phyloP scores from a whole-genome alignment of 2,329 filamentous ascomycete genomes.

The Trichoderma pleuroti region DNA sequence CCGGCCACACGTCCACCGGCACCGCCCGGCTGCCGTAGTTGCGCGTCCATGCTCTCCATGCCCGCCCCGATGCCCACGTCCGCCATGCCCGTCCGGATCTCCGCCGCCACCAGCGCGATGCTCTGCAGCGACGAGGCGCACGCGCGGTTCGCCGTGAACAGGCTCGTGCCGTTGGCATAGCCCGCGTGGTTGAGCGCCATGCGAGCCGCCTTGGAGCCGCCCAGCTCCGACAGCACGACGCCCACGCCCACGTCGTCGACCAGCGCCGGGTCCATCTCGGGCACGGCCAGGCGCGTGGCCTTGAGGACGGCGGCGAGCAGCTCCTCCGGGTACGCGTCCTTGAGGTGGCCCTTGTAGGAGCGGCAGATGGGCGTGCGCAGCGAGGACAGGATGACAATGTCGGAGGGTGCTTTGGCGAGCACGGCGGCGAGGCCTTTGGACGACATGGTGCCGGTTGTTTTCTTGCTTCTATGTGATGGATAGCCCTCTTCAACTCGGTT shows the following conservation, averaged over 20 bases:
- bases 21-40: slow-evolving; percentile 88
- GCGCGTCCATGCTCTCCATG: slow-evolving; percentile 94
- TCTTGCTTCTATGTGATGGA: background rate
- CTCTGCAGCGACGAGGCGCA: slow-evolving; percentile 76
- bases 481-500: background rate
- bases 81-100: slow-evolving; percentile 71
- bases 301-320: slow-evolving; percentile 65
- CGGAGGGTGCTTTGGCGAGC: slow-evolving; percentile 72
- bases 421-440: slow-evolving; percentile 64
- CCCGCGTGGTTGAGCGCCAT: slow-evolving; percentile 88
- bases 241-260: slow-evolving; percentile 78
- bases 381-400: slow-evolving; percentile 86
- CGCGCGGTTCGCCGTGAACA: slow-evolving; percentile 86
- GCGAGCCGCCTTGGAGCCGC: slow-evolving; percentile 83
- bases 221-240: slow-evolving; percentile 85
- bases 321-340: slow-evolving; percentile 88
- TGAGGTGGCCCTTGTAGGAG: slow-evolving; percentile 77
- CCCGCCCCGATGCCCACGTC: slow-evolving; percentile 76
- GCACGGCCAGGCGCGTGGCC: slow-evolving; percentile 54
- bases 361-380: slow-evolving; percentile 83
- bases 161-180: slow-evolving; percentile 65
- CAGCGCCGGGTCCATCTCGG: slow-evolving; percentile 67
- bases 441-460: slow-evolving; percentile 9
- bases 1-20: slow-evolving; percentile 75
- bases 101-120: slow-evolving; percentile 69